Percentiles rank a stretch among this genome's conserved stretches.
These are phyloP conservation scores for Forsythia suspensa DNA, from an alignment of 257 asterid species.

Conservation along the genomic window DNA sequence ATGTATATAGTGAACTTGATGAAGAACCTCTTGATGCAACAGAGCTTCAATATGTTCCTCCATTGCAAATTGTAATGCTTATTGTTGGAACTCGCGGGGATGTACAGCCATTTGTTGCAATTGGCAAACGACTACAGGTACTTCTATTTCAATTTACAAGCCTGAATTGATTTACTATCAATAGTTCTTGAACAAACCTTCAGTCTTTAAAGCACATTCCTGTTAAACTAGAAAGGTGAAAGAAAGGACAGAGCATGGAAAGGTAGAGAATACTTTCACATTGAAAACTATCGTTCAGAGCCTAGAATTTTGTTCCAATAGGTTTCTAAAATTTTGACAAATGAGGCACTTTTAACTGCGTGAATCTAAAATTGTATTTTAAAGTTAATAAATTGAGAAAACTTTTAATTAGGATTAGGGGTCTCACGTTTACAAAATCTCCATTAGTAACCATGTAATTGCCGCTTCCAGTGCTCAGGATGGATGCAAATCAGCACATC, in stretches of 20 bases:
- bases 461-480: not conserved
- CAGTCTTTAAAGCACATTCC: not conserved
- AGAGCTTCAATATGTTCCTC: slow-evolving; percentile 72
- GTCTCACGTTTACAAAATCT: not conserved
- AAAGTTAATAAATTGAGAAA: not conserved
- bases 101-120: slow-evolving; percentile 96
- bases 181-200: not conserved
- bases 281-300: not conserved
- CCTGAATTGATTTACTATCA: slow-evolving; percentile 2
- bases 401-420: not conserved
- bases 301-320: not conserved
- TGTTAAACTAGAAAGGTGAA: not conserved
- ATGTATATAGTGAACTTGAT: slow-evolving; percentile 42
- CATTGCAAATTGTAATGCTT: slow-evolving; percentile 86
- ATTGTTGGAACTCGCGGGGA: slow-evolving; percentile 98
- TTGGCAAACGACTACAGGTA: slow-evolving; percentile 87
- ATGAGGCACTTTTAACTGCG: not conserved
- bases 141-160: slow-evolving; percentile 2
- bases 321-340: not conserved
- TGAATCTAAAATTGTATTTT: not conserved
- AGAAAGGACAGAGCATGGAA: not conserved
- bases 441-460: not conserved
- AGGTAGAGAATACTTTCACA: not conserved
- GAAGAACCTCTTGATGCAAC: slow-evolving; percentile 62
- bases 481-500: not conserved